A percentile compares a stretch with the other conserved stretches of the same genome.
Evolutionary conservation across 2,329 filamentous ascomycete genomes (phyloP).

Genomic region (Herpotrichia juniperi): DNA sequence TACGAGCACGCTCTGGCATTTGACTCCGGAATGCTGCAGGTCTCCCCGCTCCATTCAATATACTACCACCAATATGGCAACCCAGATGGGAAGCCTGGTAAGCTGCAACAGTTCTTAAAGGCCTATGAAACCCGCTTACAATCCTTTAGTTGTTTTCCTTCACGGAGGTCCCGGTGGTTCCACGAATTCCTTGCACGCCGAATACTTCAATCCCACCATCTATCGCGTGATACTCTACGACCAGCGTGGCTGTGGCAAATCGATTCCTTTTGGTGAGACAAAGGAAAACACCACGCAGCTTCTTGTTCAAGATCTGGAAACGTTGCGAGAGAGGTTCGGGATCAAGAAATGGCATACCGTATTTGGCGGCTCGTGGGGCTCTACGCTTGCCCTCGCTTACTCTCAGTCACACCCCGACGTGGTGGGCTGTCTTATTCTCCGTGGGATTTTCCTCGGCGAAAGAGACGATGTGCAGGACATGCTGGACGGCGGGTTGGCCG

Average conservation of each 20-base stretch:
- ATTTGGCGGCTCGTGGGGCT: slow-evolving; percentile 58
- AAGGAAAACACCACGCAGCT: slow-evolving; percentile 54
- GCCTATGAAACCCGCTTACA: neutral
- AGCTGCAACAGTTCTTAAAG: neutral
- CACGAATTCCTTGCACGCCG: slow-evolving; percentile 41
- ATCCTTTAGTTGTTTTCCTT: slow-evolving; percentile 46
- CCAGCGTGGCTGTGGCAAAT: slow-evolving; percentile 55
- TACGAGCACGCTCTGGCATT: slow-evolving; percentile 44
- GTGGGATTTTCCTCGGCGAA: slow-evolving; percentile 51
- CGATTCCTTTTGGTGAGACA: slow-evolving; percentile 48
- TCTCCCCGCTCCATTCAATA: slow-evolving; percentile 33
- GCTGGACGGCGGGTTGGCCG: slow-evolving; percentile 28
- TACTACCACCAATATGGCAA: slow-evolving; percentile 50
- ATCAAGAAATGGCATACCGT: slow-evolving; percentile 53
- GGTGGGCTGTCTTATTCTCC: slow-evolving; percentile 48
- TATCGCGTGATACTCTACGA: slow-evolving; percentile 56
- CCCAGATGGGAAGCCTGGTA: slow-evolving; percentile 47
- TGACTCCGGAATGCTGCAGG: slow-evolving; percentile 34
- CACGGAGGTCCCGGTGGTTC: slow-evolving; percentile 53
- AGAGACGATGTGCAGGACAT: slow-evolving; percentile 48
- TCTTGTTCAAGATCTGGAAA: slow-evolving; percentile 54
- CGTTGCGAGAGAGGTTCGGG: slow-evolving; percentile 48
- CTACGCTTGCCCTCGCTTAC: slow-evolving; percentile 53
- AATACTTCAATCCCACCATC: slow-evolving; percentile 52
- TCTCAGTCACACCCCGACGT: slow-evolving; percentile 49